Percentiles rank a stretch among this genome's conserved stretches.
Conservation (phyloP, 768 basidiomycete species). For the Pleurotus eryngii region DNA sequence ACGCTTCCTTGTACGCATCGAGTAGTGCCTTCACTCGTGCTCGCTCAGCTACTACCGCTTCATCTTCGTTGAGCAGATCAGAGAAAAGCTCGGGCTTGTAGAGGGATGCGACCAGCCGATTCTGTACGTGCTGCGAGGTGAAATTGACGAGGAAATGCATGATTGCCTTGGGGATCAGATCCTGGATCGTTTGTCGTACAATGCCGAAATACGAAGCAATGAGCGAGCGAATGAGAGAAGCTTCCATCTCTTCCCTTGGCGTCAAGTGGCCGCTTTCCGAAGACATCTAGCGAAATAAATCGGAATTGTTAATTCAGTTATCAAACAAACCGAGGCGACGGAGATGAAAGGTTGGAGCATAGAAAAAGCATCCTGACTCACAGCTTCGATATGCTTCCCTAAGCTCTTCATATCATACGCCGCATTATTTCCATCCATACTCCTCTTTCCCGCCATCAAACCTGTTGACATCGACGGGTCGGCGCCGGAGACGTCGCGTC, state of each 20-base stretch:
- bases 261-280: conserved; percentile 65
- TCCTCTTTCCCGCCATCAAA: conserved; percentile 62
- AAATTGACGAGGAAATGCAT: conserved; percentile 98
- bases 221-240: conserved; percentile 87
- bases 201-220: conserved; percentile 96
- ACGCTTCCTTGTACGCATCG: conserved; percentile 95
- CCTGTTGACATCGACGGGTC: conserved; percentile 54
- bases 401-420: conserved; percentile 99
- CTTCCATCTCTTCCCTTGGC: conserved; percentile 94
- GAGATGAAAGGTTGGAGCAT: not conserved
- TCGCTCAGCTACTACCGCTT: conserved; percentile 90
- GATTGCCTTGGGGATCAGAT: conserved; percentile 95
- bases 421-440: conserved; percentile 72
- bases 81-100: conserved; percentile 94
- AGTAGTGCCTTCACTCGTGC: conserved; percentile 90
- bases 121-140: conserved; percentile 96
- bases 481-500: conserved; percentile 59
- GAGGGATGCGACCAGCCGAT: conserved; percentile 87
- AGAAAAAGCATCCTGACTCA: conserved; percentile 39
- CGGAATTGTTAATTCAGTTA: not conserved
- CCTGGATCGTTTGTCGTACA: conserved; percentile 94
- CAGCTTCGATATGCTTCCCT: conserved; percentile 95
- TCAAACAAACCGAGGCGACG: not conserved
- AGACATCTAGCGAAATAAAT: conserved; percentile 40
- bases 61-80: conserved; percentile 93